Conservation (phyloP, 2,329 filamentous ascomycete genomes). For the Tricladium varicosporioides region DNA sequence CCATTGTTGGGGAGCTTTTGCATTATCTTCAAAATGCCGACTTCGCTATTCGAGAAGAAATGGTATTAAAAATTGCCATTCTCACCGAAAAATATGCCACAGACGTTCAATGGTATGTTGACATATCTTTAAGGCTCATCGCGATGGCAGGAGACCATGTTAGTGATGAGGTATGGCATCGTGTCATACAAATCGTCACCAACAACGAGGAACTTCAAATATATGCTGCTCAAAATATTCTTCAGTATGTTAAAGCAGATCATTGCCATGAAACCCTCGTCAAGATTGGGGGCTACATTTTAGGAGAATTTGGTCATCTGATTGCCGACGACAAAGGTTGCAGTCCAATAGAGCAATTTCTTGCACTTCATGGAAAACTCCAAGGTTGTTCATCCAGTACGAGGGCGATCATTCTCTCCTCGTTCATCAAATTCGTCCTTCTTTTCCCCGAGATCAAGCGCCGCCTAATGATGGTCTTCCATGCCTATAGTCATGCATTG, state of each 20-base stretch:
- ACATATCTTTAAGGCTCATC: slow-evolving; percentile 90
- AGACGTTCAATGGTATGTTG: slow-evolving; percentile 98
- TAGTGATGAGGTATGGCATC: slow-evolving; percentile 98
- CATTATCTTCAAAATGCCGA: slow-evolving; percentile 95
- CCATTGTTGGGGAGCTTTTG: slow-evolving; percentile 89
- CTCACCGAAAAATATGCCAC: slow-evolving; percentile 98
- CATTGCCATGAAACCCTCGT: slow-evolving; percentile 96
- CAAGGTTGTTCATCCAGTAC: slow-evolving; percentile 85
- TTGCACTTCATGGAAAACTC: slow-evolving; percentile 89
- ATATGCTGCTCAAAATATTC: slow-evolving; percentile 89
- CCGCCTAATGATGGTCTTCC: slow-evolving; percentile 86
- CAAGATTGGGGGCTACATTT: slow-evolving; percentile 94
- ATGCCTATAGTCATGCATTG: slow-evolving; percentile 87
- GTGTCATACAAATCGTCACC: slow-evolving; percentile 97
- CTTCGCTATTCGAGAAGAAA: slow-evolving; percentile 97
- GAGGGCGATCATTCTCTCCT: slow-evolving; percentile 89
- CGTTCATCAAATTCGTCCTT: slow-evolving; percentile 97
- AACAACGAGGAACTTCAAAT: slow-evolving; percentile 98
- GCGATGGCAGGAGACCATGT: slow-evolving; percentile 98
- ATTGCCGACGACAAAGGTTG: slow-evolving; percentile 90
- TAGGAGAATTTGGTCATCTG: slow-evolving; percentile 95
- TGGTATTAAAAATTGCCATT: slow-evolving; percentile 98
- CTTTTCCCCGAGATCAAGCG: slow-evolving; percentile 98
- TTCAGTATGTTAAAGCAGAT: slow-evolving; percentile 88
- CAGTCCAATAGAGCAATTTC: slow-evolving; percentile 95